A percentile compares a stretch with the other conserved stretches of the same genome.
These are phyloP conservation scores for Periconia sp. DNA, from an alignment of 2,329 filamentous ascomycete genomes.

Conservation along the genomic window DNA sequence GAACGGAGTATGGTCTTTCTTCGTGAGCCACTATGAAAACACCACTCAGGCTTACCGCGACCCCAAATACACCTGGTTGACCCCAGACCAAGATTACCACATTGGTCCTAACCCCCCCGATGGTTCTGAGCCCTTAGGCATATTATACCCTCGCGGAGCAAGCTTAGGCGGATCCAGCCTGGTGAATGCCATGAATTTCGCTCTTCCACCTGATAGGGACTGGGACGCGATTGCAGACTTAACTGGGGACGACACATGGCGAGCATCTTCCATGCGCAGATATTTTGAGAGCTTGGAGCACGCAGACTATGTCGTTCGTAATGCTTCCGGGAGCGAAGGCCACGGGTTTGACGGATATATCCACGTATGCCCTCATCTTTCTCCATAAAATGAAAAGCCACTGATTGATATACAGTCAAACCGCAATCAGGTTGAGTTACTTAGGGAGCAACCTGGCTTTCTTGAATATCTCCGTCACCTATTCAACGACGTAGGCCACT, in stretches of 20 bases:
- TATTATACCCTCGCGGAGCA: constrained; percentile 57
- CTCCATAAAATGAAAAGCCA: background rate
- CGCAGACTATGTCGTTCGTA: constrained; percentile 44
- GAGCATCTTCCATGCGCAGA: constrained; percentile 55
- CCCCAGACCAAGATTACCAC: constrained; percentile 52
- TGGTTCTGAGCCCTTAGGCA: constrained; percentile 52
- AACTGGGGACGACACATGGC: constrained; percentile 58
- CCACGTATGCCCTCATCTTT: background rate
- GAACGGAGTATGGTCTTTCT: constrained; percentile 55
- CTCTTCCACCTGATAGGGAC: constrained; percentile 50
- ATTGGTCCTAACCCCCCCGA: constrained; percentile 53
- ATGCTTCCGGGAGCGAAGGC: constrained; percentile 26
- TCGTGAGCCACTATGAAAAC: constrained; percentile 58
- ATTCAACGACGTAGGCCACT: background rate
- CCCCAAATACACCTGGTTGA: constrained; percentile 58
- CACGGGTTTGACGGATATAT: constrained; percentile 61
- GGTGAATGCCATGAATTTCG: constrained; percentile 53
- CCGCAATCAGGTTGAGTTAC: no score
- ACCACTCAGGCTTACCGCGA: constrained; percentile 53
- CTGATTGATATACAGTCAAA: background rate
- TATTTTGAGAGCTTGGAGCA: constrained; percentile 56
- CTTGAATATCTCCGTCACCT: no score
- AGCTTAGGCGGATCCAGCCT: constrained; percentile 58
- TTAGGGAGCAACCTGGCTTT: no score
- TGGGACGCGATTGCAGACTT: constrained; percentile 57